Percentiles rank a stretch among this genome's conserved stretches.
These are phyloP conservation scores for Neoascochyta sp. DNA, from an alignment of 2,329 filamentous ascomycete genomes.

Conservation along the genomic window DNA sequence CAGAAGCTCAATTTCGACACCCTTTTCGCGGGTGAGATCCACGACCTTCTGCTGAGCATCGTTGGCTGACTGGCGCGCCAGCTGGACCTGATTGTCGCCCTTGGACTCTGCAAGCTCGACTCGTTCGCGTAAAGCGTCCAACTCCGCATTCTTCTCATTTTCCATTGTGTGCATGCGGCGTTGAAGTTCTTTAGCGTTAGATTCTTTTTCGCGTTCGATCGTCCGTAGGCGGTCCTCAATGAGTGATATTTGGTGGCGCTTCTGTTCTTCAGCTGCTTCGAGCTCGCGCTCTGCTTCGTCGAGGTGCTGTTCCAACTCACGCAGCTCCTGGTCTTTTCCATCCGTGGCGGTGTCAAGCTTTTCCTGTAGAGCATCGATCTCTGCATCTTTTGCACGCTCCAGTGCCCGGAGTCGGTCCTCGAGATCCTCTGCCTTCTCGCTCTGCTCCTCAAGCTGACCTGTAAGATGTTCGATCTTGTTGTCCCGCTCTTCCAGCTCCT, in stretches of 20 bases:
- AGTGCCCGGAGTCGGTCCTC: slow-evolving; percentile 26
- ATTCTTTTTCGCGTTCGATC: slow-evolving; percentile 36
- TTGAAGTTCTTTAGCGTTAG: slow-evolving; percentile 35
- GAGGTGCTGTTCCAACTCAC: slow-evolving; percentile 42
- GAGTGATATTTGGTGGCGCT: slow-evolving; percentile 26
- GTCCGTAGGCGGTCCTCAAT: slow-evolving; percentile 32
- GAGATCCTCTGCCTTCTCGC: slow-evolving; percentile 33
- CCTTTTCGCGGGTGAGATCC: slow-evolving; percentile 37
- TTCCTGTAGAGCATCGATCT: slow-evolving; percentile 42
- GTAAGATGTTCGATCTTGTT: slow-evolving; percentile 27
- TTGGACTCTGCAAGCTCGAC: slow-evolving; percentile 41
- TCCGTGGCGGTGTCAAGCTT: slow-evolving; percentile 40
- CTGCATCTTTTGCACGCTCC: slow-evolving; percentile 39
- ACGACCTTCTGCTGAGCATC: slow-evolving; percentile 39
- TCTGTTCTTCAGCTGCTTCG: slow-evolving; percentile 22
- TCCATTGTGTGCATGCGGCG: slow-evolving; percentile 31
- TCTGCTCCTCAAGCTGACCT: slow-evolving; percentile 33
- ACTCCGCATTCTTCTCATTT: slow-evolving; percentile 38
- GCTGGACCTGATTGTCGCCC: slow-evolving; percentile 40
- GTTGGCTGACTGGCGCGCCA: slow-evolving; percentile 40
- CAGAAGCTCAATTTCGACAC: slow-evolving; percentile 37
- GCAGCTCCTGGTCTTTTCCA: slow-evolving; percentile 49
- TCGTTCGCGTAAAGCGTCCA: slow-evolving; percentile 41
- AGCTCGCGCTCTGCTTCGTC: slow-evolving; percentile 34
- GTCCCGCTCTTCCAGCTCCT: slow-evolving; percentile 25